Conservation (phyloP, 1,284 basidiomycete genomes). For the Moesziomyces sp. region DNA sequence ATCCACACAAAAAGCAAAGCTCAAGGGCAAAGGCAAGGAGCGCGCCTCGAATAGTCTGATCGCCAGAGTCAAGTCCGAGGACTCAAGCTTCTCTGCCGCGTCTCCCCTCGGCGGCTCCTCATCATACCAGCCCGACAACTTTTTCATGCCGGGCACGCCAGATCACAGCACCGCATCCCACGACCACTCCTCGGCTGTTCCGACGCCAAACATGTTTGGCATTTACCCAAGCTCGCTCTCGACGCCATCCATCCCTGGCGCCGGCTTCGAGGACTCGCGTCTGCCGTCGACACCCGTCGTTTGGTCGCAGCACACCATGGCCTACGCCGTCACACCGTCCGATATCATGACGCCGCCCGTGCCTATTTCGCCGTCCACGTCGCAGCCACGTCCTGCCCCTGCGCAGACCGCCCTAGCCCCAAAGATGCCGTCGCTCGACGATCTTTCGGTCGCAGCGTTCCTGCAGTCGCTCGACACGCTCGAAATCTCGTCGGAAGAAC, state of each 20-base stretch:
- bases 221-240: conserved; percentile 9
- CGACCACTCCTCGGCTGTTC: neutral
- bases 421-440: conserved; percentile 48
- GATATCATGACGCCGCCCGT: conserved; percentile 22
- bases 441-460: conserved; percentile 63
- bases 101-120: neutral
- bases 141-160: neutral
- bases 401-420: neutral
- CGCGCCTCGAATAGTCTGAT: neutral
- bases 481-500: conserved; percentile 60
- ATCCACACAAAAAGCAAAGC: neutral
- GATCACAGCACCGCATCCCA: neutral
- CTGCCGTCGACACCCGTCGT: conserved; percentile 10
- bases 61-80: conserved; percentile 19
- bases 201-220: neutral
- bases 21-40: conserved; percentile 8
- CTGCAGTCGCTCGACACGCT: conserved; percentile 65
- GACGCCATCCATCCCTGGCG: neutral
- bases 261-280: conserved; percentile 1
- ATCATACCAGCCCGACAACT: neutral
- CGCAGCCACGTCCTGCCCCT: conserved; percentile 2
- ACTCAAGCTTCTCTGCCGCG: neutral
- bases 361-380: conserved; percentile 5
- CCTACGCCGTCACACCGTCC: conserved; percentile 21
- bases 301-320: conserved; percentile 16